Evolutionary conservation across 176 grass and related monocot species (phyloP), one percentile per base, ranked within the genome.

Genomic region (Zea luxurians): DNA sequence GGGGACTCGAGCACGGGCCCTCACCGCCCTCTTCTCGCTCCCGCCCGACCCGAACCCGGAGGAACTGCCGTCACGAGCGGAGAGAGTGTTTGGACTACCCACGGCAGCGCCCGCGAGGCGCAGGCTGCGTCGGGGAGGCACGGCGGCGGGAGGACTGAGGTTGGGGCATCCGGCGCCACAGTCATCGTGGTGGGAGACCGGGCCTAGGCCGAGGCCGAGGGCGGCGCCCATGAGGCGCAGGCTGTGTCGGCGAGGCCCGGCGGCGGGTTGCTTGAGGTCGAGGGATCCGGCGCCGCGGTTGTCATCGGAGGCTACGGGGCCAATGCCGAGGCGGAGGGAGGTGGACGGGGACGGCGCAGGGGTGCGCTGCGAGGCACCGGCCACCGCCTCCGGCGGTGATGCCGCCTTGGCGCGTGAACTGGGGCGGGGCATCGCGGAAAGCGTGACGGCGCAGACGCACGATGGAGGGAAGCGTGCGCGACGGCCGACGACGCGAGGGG

Each of bases 301-400:
- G 20, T 59, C 48, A 20, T 20, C 57, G 13, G 55, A 52, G 37
- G 37, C 37, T 0, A 48, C 7, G 64, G 10, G 58, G 64, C 58
- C 70, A 75, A 85, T 70, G 65, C 78, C 59, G 75, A 78, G 78
- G 15, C 16, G 37, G 65, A 69, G 73, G 4, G 62, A 63, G 40
- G 82, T 82, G 64, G 64, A 78, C 42, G 82, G 87, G 18, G 87
- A 84, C n/a, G 87, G 87, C 77, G n/a, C 65, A 0, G 87, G 82
- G 1, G 87, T 89, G 40, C 68, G 70, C 34, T 36, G 17, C 6
- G 75, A 5, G 59, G 11, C 21, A 40, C 27, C 41, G 4, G 52
- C 6, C 11, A 60, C 55, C 68, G 48, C 2, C 46, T 10, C 11
- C 17, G 20, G 13, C 59, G 74, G 50, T 4, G 76, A 11, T 42